Base-by-base conservation (phyloP, 345 rosid species). In the Citrus sp. region DNA sequence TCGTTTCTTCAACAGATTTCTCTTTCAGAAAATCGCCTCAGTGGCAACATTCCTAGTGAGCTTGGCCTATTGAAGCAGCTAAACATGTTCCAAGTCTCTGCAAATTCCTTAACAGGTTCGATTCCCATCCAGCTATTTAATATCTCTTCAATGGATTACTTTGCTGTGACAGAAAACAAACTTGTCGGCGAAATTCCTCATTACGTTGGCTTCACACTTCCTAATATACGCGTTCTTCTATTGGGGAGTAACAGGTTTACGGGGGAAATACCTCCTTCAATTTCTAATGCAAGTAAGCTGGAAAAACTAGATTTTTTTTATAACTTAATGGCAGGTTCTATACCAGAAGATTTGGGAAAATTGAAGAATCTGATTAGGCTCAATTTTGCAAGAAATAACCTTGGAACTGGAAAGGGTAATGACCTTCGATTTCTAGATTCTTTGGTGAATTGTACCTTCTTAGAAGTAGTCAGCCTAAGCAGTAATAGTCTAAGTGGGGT, bases 351-450 rank as follows among this genome's bases (percentile, higher is more conserved):
- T 16, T 58, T 86, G 54, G 84, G 86, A 24, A 42, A 69, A 34
- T 14, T 81, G 79, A 76, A 77, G 49, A 80, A 65, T 40, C 77
- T 85, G n/a, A 51, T 1, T 4, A 10, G 5, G 19, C 70, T 83
- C 56, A 83, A 79, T 32, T 72, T 83, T 14, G 82, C 70, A 13
- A 38, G 16, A 68, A 83, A 83, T 55, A 8, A 73, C 59, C 82
- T 83, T 25, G 82, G 85, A 46, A 72, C 58, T 4, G 70, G 75
- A 6, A 42, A 21, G 2, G 78, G 77, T 46, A 76, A 77, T 73
- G 86, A 80, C 58, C 81, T 83, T 21, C 70, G 78, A n/a, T 80
- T 83, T 69, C 62, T 83, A n/a, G 22, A 18, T 14, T 77, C 79
- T 32, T 64, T 83, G 77, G 75, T 64, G 46, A 83, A 83, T 42